Base-by-base conservation (phyloP, 345 rosid species). In the Pistacia vera region DNA sequence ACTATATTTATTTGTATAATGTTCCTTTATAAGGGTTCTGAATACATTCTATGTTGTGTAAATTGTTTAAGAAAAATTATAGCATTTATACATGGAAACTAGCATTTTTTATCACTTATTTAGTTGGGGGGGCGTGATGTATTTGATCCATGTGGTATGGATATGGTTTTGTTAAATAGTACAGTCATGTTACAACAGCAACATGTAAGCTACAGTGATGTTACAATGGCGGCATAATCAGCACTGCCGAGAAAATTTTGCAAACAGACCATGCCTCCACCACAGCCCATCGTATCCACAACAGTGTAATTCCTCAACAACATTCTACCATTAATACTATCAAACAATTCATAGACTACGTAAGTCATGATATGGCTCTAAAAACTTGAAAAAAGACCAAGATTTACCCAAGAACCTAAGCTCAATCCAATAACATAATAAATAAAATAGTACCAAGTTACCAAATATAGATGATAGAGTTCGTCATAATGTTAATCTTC, bases 51-150 rank as follows among this genome's bases (percentile, higher is more conserved):
- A 41, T 41, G 46, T 41, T 41, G 46, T 41, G 46, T 41, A 41
- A 41, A 41, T 7, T 41, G 46, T 41, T 41, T 54, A 28, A 72
- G 55, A 64, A 75, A 74, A 75, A 28, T 62, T 74, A 79, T 75
- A 63, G 12, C 18, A 57, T 54, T 1, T 49, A 66, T 16, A 44
- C 68, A 72, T 52, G 66, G n/a, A 49, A 36, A 75, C 9, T 67
- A 58, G 64, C 63, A 36, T 12, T 75, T 1, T 70, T 57, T 75
- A 57, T 64, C 77, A 63, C 68, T 25, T 78, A 61, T 38, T 48
- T 6, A n/a, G 58, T 38, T 68, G 33, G 33, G 33, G 16, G 33
- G 33, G 16, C 41, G 55, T 38, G 68, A 8, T 78, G 69, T 60
- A n/a, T 0, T 67, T 78, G 49, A 48, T 71, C 63, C 46, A 2